A percentile compares a stretch with the other conserved stretches of the same genome.
Conservation (phyloP, 179 eudicot species). For the Vitellaria paradoxa region DNA sequence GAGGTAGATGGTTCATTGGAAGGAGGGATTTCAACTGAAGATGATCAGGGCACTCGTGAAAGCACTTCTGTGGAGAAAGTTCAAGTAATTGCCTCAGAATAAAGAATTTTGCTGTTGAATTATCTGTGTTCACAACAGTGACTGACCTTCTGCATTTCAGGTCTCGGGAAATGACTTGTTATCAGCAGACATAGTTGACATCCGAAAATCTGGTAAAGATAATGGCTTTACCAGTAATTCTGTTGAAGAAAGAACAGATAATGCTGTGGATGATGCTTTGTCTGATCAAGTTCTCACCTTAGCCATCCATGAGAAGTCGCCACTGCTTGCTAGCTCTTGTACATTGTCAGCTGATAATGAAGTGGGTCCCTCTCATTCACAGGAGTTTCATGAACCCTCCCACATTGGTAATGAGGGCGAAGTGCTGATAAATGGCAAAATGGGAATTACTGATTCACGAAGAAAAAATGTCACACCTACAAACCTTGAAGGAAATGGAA, state of each 20-base stretch:
- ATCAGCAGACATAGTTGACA: slow-evolving; percentile 35
- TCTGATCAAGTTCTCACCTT: slow-evolving; percentile 76
- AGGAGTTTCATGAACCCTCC: slow-evolving; percentile 38
- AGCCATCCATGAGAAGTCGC: slow-evolving; percentile 57
- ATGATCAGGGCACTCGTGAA: slow-evolving; percentile 44
- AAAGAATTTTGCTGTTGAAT: background rate
- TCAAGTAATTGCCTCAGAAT: background rate
- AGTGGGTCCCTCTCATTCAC: slow-evolving; percentile 25
- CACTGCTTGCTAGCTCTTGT: slow-evolving; percentile 27
- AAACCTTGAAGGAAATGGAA: slow-evolving; percentile 45
- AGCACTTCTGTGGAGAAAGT: slow-evolving; percentile 44
- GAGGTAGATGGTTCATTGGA: slow-evolving; percentile 55
- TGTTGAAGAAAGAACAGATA: slow-evolving; percentile 46
- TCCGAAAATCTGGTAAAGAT: slow-evolving; percentile 38
- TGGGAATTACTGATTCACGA: slow-evolving; percentile 43
- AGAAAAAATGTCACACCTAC: slow-evolving; percentile 32
- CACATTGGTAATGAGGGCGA: slow-evolving; percentile 33
- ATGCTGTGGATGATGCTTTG: slow-evolving; percentile 30
- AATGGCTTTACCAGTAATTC: slow-evolving; percentile 30
- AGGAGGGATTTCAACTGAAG: slow-evolving; percentile 46
- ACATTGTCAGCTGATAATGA: slow-evolving; percentile 31
- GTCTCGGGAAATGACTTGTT: slow-evolving; percentile 42
- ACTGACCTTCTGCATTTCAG: slow-evolving; percentile 33
- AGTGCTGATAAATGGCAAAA: slow-evolving; percentile 43
- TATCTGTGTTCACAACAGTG: background rate